Base-by-base conservation (phyloP, 176 grass and related monocot genomes). In the Oryza longistaminata region DNA sequence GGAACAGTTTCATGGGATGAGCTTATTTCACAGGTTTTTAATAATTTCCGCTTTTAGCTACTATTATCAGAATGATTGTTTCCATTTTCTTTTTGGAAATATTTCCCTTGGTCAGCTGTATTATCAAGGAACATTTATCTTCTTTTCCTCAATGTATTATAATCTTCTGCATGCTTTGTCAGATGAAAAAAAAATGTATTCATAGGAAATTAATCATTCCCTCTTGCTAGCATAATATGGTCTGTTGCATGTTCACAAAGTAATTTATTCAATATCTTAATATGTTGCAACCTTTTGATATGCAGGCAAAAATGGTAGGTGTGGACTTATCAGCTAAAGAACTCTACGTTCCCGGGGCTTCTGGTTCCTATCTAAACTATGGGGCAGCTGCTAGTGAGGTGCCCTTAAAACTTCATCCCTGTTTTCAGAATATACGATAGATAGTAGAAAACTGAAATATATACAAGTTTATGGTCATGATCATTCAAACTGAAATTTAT, bases 321-420 rank as follows among this genome's bases (percentile, higher is more conserved):
- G 84, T 96, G 34, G 86, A 99, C 74, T 94, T 96, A 74, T 99
- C 90, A 64, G 96, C 89, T 74, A 92, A 78, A 92, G 82, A 82
- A 45, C 92, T 92, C 68, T 98, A 92, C 19, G 49, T 91, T 80
- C 96, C 91, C 26, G 91, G 72, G 10, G 37, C 73, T 88, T 93
- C 86, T 77, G 72, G 64, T 71, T 68, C 29, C 34, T 98, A 98
- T 83, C 91, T 98, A 72, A 98, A 95, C 77, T 98, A 90, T 81
- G 93, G 96, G 77, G 96, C 91, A 87, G 93, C 96, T 83, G 37
- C 86, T 42, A 95, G 93, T 64, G 96, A 98, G 96, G 96, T 98
- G 95, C 67, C 74, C 67, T 58, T 70, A 71, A 78, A 37, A 61
- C 64, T 85, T 11, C 21, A 62, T 11, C 49, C 66, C 17, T 73